Evolutionary conservation across 306 rosid species (phyloP).

Genomic region (Begonia fuchsioides): DNA sequence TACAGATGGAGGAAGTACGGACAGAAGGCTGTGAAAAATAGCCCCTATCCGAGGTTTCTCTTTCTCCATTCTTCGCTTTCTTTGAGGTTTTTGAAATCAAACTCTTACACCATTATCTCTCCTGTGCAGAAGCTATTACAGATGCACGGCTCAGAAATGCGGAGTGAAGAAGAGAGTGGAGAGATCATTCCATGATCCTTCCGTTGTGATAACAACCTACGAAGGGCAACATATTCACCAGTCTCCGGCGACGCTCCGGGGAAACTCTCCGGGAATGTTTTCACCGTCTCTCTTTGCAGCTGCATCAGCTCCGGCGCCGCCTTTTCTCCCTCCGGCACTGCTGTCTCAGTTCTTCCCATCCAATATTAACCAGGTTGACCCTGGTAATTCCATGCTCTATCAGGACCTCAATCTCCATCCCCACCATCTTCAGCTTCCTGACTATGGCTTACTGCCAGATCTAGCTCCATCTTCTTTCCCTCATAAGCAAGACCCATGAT

Average conservation of each 20-base stretch:
- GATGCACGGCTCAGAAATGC: too few species aligned
- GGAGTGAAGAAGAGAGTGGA: constrained; percentile 84
- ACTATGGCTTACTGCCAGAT: constrained; percentile 59
- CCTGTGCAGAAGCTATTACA: too few species aligned
- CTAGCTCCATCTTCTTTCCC: constrained; percentile 33
- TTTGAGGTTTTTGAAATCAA: background rate
- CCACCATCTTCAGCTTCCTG: constrained; percentile 26
- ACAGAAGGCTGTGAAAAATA: constrained; percentile 88
- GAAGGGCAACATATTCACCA: constrained; percentile 90
- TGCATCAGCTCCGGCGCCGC: constrained; percentile 11
- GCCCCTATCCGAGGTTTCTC: constrained; percentile 77
- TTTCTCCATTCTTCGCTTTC: background rate
- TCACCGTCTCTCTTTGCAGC: constrained; percentile 33
- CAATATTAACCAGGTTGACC: constrained; percentile 17
- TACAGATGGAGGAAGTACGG: constrained; percentile 96
- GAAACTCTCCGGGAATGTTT: constrained; percentile 40
- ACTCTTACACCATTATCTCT: too few species aligned
- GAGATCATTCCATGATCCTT: constrained; percentile 68
- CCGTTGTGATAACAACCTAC: constrained; percentile 69
- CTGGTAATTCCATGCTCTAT: constrained; percentile 20
- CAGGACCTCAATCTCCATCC: constrained; percentile 22
- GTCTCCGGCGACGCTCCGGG: constrained; percentile 66
- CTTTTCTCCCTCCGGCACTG: constrained; percentile 39
- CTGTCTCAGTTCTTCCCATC: constrained; percentile 53
- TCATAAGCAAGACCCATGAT: too few species aligned